A percentile compares a stretch with the other conserved stretches of the same genome.
Evolutionary conservation across 192 early-diverging fungal species (phyloP).

Genomic region (Spizellomyces sp.): DNA sequence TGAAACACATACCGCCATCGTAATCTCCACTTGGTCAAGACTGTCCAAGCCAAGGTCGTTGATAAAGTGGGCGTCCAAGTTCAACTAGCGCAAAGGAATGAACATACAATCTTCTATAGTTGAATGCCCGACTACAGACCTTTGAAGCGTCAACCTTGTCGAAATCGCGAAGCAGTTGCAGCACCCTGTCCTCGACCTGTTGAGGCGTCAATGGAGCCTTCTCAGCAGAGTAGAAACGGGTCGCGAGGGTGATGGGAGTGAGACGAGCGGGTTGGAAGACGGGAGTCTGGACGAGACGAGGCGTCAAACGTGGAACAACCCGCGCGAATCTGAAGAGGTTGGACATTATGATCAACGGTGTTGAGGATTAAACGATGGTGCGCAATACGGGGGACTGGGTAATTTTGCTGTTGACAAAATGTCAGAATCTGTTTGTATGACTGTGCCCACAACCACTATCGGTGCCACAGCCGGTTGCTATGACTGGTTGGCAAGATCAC

Average conservation of each 20-base stretch:
- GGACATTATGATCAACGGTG: constrained; percentile 2
- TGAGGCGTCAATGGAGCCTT: constrained; percentile 63
- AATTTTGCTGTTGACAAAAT: too few relatives aligned
- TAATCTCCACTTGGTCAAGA: constrained; percentile 97
- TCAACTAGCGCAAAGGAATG: constrained; percentile 60
- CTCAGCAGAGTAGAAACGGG: constrained; percentile 75
- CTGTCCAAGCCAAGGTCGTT: constrained; percentile 95
- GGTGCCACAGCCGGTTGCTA: too few relatives aligned
- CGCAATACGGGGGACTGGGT: too few relatives aligned
- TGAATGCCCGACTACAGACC: constrained; percentile 56
- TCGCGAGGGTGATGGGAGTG: constrained; percentile 12
- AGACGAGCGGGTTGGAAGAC: constrained; percentile 2
- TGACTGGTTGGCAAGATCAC: too few relatives aligned
- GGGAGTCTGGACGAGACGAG: constrained; percentile 4
- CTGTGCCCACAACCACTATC: too few relatives aligned
- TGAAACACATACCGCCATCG: constrained; percentile 75
- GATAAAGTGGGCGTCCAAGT: constrained; percentile 82
- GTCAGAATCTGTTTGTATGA: too few relatives aligned
- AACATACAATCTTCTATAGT: neutral
- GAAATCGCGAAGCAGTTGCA: constrained; percentile 90
- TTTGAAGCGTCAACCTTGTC: constrained; percentile 93
- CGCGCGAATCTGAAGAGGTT: constrained; percentile 18
- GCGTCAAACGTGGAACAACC: neutral
- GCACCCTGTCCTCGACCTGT: constrained; percentile 82
- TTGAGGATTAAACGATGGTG: too few relatives aligned